Conservation (phyloP, 2,329 filamentous ascomycete species). For the Microsporum ferrugineum region DNA sequence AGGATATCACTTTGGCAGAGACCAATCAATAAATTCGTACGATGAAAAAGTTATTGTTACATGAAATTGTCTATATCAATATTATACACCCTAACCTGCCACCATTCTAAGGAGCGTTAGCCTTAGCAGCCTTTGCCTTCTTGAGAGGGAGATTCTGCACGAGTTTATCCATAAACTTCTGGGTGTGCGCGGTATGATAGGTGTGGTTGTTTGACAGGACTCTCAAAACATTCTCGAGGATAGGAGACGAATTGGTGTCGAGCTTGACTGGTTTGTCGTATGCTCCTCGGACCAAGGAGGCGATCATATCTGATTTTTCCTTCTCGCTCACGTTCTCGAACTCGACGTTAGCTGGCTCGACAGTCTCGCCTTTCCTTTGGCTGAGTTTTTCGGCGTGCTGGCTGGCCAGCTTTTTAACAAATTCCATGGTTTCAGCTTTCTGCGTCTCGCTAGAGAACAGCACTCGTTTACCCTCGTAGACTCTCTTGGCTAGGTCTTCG, state of each 20-base stretch:
- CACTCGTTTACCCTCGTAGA: slow-evolving; percentile 29
- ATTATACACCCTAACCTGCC: neutral
- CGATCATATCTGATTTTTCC: slow-evolving; percentile 6
- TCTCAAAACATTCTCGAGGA: slow-evolving; percentile 25
- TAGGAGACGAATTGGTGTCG: slow-evolving; percentile 12
- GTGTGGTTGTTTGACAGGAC: slow-evolving; percentile 33
- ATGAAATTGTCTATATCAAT: neutral
- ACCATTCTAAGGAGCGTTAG: neutral
- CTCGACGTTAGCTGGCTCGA: slow-evolving; percentile 22
- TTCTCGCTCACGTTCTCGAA: slow-evolving; percentile 7
- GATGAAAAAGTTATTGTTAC: neutral
- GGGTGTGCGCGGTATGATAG: slow-evolving; percentile 28
- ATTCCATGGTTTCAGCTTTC: slow-evolving; percentile 25
- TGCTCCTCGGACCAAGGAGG: slow-evolving; percentile 7
- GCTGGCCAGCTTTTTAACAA: slow-evolving; percentile 26
- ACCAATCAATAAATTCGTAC: neutral
- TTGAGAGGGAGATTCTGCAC: slow-evolving; percentile 24
- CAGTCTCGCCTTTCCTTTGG: slow-evolving; percentile 28
- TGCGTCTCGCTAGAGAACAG: slow-evolving; percentile 29
- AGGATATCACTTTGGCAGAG: neutral
- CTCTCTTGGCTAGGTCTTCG: slow-evolving; percentile 27
- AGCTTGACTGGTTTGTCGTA: slow-evolving; percentile 8
- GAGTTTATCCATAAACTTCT: slow-evolving; percentile 29
- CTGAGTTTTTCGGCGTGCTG: slow-evolving; percentile 25
- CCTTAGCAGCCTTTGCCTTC: slow-evolving; percentile 8